A percentile compares a stretch with the other conserved stretches of the same genome.
Conservation (phyloP, 1,139 yeast genomes). For the Candida glucosophila region DNA sequence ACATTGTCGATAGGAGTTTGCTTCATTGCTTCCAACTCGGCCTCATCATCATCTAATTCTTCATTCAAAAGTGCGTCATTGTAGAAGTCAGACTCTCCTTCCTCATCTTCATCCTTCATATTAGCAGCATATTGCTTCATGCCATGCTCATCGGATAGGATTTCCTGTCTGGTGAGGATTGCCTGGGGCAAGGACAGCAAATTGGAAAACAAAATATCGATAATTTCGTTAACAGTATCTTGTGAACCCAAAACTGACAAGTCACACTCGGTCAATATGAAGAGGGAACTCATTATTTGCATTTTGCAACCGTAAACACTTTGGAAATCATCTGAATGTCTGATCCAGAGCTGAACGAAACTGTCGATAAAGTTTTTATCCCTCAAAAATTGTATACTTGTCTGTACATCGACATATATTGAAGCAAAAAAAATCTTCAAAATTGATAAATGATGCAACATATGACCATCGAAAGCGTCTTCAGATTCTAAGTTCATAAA, state of each 20-base stretch:
- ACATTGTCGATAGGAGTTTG: constrained; percentile 43
- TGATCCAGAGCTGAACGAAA: constrained; percentile 42
- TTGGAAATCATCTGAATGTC: constrained; percentile 37
- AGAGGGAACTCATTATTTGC: constrained; percentile 36
- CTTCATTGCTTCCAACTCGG: constrained; percentile 46
- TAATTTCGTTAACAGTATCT: constrained; percentile 33
- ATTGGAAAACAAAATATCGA: constrained; percentile 31
- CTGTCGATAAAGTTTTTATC: constrained; percentile 27
- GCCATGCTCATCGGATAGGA: constrained; percentile 28
- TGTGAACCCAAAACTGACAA: constrained; percentile 19
- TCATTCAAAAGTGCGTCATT: constrained; percentile 23
- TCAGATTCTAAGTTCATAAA: constrained; percentile 27
- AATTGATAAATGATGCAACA: constrained; percentile 39
- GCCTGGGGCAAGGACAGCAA: constrained; percentile 41
- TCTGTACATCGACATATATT: constrained; percentile 30
- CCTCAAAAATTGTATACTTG: constrained; percentile 28
- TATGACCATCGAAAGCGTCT: constrained; percentile 38
- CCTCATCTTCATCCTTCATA: constrained; percentile 18
- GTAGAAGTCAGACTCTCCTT: constrained; percentile 11
- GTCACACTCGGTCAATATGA: constrained; percentile 23
- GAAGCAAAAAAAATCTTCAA: constrained; percentile 36
- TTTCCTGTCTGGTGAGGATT: constrained; percentile 35
- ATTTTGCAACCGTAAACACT: constrained; percentile 52
- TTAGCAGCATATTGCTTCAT: constrained; percentile 17
- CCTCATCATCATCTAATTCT: constrained; percentile 41